phyloP scores from a whole-genome alignment of 129 eudicot genomes.

The Apium graveolens region DNA sequence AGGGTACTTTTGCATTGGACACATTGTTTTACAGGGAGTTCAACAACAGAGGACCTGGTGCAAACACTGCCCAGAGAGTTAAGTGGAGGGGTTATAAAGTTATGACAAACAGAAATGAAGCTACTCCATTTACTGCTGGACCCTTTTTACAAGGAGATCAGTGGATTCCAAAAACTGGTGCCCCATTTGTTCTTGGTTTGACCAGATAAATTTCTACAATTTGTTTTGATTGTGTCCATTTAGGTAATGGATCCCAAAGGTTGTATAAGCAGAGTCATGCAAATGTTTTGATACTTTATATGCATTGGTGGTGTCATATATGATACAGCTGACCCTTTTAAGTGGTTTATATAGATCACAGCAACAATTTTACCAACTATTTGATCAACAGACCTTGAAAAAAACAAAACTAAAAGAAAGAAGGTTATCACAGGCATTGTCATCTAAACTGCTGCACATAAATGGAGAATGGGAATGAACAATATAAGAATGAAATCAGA shows the following conservation, averaged over 20 bases:
- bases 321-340: neutral
- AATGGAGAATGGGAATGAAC: neutral
- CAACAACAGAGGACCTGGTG: constrained; percentile 48
- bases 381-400: neutral
- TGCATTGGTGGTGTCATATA: neutral
- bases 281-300: neutral
- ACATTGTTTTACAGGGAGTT: constrained; percentile 44
- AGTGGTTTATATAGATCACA: neutral
- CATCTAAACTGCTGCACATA: neutral
- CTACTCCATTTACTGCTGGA: constrained; percentile 25
- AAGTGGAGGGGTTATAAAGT: constrained; percentile 46
- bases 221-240: neutral
- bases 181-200: constrained; percentile 29
- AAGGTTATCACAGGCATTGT: neutral
- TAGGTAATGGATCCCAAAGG: neutral
- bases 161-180: constrained; percentile 31
- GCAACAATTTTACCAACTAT: neutral
- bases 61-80: constrained; percentile 36
- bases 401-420: neutral
- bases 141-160: constrained; percentile 34
- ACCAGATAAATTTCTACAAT: constrained; percentile 6
- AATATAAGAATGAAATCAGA: too few relatives aligned
- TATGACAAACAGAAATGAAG: constrained; percentile 31
- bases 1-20: constrained; percentile 30
- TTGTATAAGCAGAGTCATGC: constrained; percentile 1